These are phyloP conservation scores for Elongisporangium anandrum DNA, from an alignment of 352 stramenopile species.

Conservation along the genomic window DNA sequence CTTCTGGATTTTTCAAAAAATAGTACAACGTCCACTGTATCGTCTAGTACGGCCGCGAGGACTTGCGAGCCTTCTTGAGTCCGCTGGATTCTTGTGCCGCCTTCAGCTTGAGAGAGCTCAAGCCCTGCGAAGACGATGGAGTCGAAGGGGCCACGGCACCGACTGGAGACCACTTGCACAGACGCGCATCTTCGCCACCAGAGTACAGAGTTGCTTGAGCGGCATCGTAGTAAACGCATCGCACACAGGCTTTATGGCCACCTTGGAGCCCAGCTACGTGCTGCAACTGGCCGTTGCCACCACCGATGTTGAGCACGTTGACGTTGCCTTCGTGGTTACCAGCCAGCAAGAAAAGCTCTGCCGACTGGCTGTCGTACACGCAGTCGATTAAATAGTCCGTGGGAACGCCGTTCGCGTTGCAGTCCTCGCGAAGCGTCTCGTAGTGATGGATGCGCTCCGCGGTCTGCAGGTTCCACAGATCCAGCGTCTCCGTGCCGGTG, in stretches of 20 bases:
- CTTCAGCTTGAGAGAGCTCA: constrained; percentile 17
- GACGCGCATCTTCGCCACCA: constrained; percentile 80
- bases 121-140: constrained; percentile 2
- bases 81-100: constrained; percentile 31
- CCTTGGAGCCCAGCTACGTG: constrained; percentile 43
- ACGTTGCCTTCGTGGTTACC: constrained; percentile 75
- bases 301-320: constrained; percentile 68
- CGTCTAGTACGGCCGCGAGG: constrained; percentile 61
- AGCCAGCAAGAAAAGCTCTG: constrained; percentile 72
- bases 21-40: background rate
- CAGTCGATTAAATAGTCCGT: constrained; percentile 88
- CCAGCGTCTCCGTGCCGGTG: constrained; percentile 85
- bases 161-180: constrained; percentile 70
- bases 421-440: constrained; percentile 66
- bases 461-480: constrained; percentile 87
- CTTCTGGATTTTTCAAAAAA: background rate
- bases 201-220: constrained; percentile 54
- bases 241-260: constrained; percentile 84
- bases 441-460: constrained; percentile 83
- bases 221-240: constrained; percentile 71
- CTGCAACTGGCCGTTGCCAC: constrained; percentile 42
- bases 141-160: background rate
- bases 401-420: constrained; percentile 48
- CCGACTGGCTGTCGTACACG: constrained; percentile 67
- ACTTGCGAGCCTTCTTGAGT: constrained; percentile 72